phyloP scores from a whole-genome alignment of 768 basidiomycete genomes.

The Boletus speciosus region DNA sequence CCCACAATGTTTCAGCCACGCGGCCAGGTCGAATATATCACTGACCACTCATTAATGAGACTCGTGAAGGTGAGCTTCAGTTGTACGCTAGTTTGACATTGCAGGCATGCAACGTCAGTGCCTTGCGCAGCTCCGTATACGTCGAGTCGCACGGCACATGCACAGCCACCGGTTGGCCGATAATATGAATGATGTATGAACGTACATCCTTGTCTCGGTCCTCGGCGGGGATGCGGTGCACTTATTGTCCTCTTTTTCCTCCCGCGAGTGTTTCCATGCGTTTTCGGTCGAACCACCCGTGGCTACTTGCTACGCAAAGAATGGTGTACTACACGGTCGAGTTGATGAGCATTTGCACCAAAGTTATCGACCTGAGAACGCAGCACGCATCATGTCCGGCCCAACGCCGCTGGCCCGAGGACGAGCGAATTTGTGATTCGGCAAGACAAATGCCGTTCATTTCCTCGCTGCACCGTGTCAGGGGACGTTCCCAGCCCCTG shows the following conservation, averaged over 20 bases:
- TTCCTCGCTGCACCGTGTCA: slow-evolving; percentile 14
- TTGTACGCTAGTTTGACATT: background rate
- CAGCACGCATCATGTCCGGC: background rate
- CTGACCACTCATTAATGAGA: slow-evolving; percentile 2
- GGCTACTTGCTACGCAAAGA: background rate
- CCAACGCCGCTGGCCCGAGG: slow-evolving; percentile 12
- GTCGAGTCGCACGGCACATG: background rate
- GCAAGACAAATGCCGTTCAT: slow-evolving; percentile 27
- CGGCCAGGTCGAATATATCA: background rate
- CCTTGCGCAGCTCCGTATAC: slow-evolving; percentile 5
- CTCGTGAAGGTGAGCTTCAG: background rate
- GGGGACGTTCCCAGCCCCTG: slow-evolving; percentile 16
- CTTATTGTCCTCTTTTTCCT: background rate
- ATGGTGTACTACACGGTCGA: background rate
- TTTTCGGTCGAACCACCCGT: background rate
- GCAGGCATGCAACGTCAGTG: background rate
- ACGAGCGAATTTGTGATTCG: slow-evolving; percentile 15
- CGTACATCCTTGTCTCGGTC: slow-evolving; percentile 19
- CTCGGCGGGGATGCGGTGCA: slow-evolving; percentile 7
- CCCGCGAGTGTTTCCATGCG: slow-evolving; percentile 19
- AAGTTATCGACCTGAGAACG: background rate
- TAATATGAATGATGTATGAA: slow-evolving; percentile 5
- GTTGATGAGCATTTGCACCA: background rate
- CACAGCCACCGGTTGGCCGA: slow-evolving; percentile 13
- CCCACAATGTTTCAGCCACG: background rate